Percentiles rank a stretch among this genome's conserved stretches.
Evolutionary conservation across 768 basidiomycete genomes (phyloP).

Genomic region (Trametes punicea): DNA sequence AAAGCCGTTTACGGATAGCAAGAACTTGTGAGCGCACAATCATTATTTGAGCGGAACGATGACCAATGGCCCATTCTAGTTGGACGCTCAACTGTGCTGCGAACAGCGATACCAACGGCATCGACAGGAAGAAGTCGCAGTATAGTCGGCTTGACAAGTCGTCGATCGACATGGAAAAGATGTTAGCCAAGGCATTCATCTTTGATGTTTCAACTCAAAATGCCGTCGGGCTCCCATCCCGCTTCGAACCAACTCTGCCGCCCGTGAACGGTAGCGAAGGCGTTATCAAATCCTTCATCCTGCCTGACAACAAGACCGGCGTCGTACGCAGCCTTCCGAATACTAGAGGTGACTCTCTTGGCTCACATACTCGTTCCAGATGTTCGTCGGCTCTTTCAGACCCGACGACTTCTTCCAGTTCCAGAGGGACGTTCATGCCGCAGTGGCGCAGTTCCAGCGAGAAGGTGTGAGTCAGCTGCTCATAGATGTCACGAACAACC

Average conservation of each 20-base stretch:
- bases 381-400: conserved; percentile 60
- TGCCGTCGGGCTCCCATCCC: conserved; percentile 45
- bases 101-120: conserved; percentile 46
- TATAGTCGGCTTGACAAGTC: conserved; percentile 11
- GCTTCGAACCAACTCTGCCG: conserved; percentile 46
- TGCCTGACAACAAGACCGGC: conserved; percentile 55
- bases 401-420: conserved; percentile 45
- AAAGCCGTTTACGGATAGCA: conserved; percentile 45
- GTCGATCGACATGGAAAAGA: conserved; percentile 4
- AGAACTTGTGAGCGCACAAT: conserved; percentile 50
- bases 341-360: not conserved
- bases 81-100: conserved; percentile 60
- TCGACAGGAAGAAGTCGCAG: conserved; percentile 36
- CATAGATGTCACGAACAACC: conserved; percentile 61
- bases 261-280: conserved; percentile 45
- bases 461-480: conserved; percentile 49
- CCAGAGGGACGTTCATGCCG: conserved; percentile 47
- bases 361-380: conserved; percentile 31
- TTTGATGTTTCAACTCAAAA: conserved; percentile 36
- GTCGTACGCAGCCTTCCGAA: conserved; percentile 40
- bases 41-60: not conserved
- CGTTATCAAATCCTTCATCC: conserved; percentile 53
- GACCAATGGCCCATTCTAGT: conserved; percentile 31
- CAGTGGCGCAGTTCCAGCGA: conserved; percentile 43
- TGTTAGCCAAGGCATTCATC: conserved; percentile 36